Evolutionary conservation across 371 early-diverging fungal genomes (phyloP).

Genomic region (Batrachochytrium dendrobatidis): DNA sequence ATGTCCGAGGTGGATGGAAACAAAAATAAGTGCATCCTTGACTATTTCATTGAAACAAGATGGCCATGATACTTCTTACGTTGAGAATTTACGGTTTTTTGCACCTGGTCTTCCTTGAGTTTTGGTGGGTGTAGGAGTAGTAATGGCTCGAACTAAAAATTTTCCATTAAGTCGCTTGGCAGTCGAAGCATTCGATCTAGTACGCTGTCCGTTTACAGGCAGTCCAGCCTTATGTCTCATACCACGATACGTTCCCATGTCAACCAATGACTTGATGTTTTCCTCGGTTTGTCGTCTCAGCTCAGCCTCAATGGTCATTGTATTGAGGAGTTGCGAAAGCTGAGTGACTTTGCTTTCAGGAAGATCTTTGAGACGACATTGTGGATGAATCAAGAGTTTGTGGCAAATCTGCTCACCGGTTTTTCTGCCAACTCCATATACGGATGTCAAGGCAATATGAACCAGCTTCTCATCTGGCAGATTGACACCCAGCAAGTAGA

Average conservation of each 20-base stretch:
- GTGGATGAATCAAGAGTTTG: slow-evolving; percentile 67
- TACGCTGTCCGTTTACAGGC: slow-evolving; percentile 88
- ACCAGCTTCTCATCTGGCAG: slow-evolving; percentile 85
- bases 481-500: slow-evolving; percentile 88
- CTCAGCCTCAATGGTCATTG: slow-evolving; percentile 88
- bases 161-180: slow-evolving; percentile 73
- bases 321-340: slow-evolving; percentile 71
- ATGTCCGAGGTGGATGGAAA: no score
- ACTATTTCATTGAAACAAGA: no score
- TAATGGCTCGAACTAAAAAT: no score
- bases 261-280: slow-evolving; percentile 71
- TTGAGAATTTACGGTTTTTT: no score
- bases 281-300: slow-evolving; percentile 69
- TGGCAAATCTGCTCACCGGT: slow-evolving; percentile 72
- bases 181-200: slow-evolving; percentile 79
- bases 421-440: slow-evolving; percentile 86
- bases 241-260: slow-evolving; percentile 78
- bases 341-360: slow-evolving; percentile 80
- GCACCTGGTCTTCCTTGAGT: no score
- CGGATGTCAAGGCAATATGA: slow-evolving; percentile 67
- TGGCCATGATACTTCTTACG: no score
- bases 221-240: slow-evolving; percentile 76
- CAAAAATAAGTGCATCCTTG: no score
- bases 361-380: slow-evolving; percentile 69
- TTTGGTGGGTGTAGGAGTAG: no score